phyloP scores from a whole-genome alignment of 495 filamentous ascomycete species.

The Lichina pygmaea region DNA sequence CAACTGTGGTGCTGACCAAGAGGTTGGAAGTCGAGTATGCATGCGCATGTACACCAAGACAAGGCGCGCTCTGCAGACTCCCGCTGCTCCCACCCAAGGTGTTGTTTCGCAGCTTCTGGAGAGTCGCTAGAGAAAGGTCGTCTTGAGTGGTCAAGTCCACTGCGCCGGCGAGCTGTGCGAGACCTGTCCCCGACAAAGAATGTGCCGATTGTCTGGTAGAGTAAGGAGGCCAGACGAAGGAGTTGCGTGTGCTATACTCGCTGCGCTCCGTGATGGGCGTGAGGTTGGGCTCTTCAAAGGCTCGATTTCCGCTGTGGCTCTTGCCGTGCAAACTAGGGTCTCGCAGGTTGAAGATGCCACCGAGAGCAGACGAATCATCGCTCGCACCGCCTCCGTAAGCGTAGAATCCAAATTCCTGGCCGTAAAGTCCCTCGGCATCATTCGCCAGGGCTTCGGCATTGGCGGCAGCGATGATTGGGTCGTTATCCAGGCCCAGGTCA shows the following conservation, averaged over 20 bases:
- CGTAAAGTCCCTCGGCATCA: slow-evolving; percentile 82
- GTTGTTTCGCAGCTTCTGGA: slow-evolving; percentile 43
- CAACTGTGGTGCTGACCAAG: too few relatives aligned
- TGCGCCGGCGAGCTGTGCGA: slow-evolving; percentile 31
- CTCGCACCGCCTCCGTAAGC: slow-evolving; percentile 28
- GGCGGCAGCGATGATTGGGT: slow-evolving; percentile 76
- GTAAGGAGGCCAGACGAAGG: slow-evolving; percentile 38
- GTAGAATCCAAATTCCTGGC: slow-evolving; percentile 95
- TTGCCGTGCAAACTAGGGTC: slow-evolving; percentile 33
- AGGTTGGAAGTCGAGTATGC: too few relatives aligned
- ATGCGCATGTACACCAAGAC: too few relatives aligned
- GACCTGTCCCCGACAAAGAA: slow-evolving; percentile 45
- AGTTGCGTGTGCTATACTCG: slow-evolving; percentile 88
- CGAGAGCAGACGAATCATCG: slow-evolving; percentile 32
- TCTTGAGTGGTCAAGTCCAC: slow-evolving; percentile 23
- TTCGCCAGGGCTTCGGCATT: slow-evolving; percentile 84
- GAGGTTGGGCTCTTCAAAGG: slow-evolving; percentile 62
- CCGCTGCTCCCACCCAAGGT: slow-evolving; percentile 64
- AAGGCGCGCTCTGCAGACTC: slow-evolving; percentile 25
- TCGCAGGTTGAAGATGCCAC: slow-evolving; percentile 72
- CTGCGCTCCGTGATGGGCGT: slow-evolving; percentile 92
- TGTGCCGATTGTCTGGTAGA: slow-evolving; percentile 13
- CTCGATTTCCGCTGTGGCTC: slow-evolving; percentile 39
- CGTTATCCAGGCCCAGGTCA: slow-evolving; percentile 8
- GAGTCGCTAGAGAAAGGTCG: slow-evolving; percentile 39